phyloP scores from a whole-genome alignment of 1,139 yeast species.

The Magnusiomyces paraingens region DNA sequence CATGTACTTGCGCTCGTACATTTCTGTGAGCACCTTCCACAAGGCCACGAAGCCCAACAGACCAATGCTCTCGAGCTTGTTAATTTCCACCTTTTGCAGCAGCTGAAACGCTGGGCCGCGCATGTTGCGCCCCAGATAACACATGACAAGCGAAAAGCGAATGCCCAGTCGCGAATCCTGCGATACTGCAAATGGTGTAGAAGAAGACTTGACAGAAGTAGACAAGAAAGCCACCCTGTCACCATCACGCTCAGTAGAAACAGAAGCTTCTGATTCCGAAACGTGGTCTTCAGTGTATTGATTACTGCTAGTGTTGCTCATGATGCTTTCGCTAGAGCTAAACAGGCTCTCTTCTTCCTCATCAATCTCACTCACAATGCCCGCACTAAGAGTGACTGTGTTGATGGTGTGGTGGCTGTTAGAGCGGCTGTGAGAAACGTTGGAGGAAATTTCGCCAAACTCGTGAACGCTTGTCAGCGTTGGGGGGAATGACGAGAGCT shows the following conservation, averaged over 20 bases:
- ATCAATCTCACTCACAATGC: slow-evolving; percentile 4
- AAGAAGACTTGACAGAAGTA: slow-evolving; percentile 13
- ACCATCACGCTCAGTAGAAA: slow-evolving; percentile 11
- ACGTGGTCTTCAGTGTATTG: slow-evolving; percentile 4
- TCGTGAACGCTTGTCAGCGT: neutral
- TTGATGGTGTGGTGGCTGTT: slow-evolving; percentile 1
- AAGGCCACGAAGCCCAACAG: slow-evolving; percentile 33
- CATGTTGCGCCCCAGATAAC: slow-evolving; percentile 21
- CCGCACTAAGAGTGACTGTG: neutral
- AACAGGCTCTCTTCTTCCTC: slow-evolving; percentile 11
- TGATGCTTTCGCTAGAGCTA: slow-evolving; percentile 11
- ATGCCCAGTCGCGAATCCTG: slow-evolving; percentile 27
- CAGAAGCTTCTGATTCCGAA: slow-evolving; percentile 11
- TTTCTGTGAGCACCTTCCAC: slow-evolving; percentile 19
- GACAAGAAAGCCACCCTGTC: slow-evolving; percentile 14
- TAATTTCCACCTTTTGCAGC: slow-evolving; percentile 19
- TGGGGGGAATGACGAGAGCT: neutral
- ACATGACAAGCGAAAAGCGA: slow-evolving; percentile 24
- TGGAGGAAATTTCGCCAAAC: neutral
- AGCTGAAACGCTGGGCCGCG: slow-evolving; percentile 20
- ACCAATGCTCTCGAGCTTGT: slow-evolving; percentile 26
- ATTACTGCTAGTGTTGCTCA: neutral
- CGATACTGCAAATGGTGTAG: slow-evolving; percentile 18
- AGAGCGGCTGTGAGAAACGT: neutral
- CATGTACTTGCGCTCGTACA: slow-evolving; percentile 15